Base-by-base conservation (phyloP, 257 asterid genomes). In the Agastache rugosa region DNA sequence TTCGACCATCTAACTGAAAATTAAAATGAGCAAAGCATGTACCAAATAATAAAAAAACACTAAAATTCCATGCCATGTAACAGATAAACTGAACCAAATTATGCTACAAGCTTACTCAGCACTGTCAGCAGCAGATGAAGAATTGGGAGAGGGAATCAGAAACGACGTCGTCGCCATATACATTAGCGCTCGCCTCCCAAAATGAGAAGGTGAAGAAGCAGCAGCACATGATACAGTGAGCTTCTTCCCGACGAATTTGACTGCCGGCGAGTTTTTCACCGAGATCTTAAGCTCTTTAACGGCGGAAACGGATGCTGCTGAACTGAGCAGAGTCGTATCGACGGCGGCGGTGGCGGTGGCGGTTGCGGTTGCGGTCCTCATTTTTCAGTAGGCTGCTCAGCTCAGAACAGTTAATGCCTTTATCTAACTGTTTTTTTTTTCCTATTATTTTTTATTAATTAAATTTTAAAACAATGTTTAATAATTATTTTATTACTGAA, bases 181-280 rank as follows among this genome's bases (percentile, higher is more conserved):
- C 68, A 90, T 34, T 37, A 90, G 78, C 70, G 67, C 80, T 79
- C 98, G 90, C 87, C 96, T 89, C 64, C 93, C 82, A 70, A 79
- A 55, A 55, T 69, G 73, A 16, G 79, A 25, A 58, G 84, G 67
- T 71, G 81, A 62, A 76, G 83, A 29, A 66, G 86, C 68, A 62
- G 83, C 69, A 34, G 69, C 75, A 67, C 75, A 64, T 42, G 82
- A 58, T 11, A 81, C 61, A 4, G 73, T 19, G 42, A 83, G 80
- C 71, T 75, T 72, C 25, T 79, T 85, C 60, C 78, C 68, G 69
- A 62, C 60, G 68, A 72, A 75, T 58, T 80, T 80, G 77, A 70
- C 72, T 7, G 66, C 56, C 53, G 72, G 71, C 10, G 69, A 74
- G 22, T 17, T 64, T 61, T 17, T 72, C 73, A 62, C 55, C 35